Conservation (phyloP, 305 asterid species). For the Fraxinus platypoda region DNA sequence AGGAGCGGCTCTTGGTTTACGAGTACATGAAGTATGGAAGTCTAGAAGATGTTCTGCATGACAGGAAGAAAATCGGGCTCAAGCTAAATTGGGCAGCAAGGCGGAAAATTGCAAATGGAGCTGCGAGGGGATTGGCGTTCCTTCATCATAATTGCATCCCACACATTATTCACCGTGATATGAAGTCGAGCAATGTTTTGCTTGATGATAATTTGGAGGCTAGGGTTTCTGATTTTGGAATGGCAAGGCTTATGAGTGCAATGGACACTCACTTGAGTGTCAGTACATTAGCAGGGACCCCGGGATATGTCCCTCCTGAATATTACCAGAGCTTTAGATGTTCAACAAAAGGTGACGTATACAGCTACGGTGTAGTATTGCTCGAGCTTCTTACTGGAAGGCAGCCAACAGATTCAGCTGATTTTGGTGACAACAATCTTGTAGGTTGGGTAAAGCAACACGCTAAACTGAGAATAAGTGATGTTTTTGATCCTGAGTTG, state of each 20-base stretch:
- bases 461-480: slow-evolving; percentile 56
- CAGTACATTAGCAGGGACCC: slow-evolving; percentile 93
- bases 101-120: slow-evolving; percentile 75
- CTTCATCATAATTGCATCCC: slow-evolving; percentile 89
- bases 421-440: slow-evolving; percentile 87
- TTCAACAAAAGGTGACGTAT: slow-evolving; percentile 88
- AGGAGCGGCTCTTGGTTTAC: slow-evolving; percentile 82
- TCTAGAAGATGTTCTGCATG: slow-evolving; percentile 79
- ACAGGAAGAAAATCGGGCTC: slow-evolving; percentile 58
- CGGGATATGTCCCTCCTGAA: slow-evolving; percentile 95
- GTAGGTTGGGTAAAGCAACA: slow-evolving; percentile 94
- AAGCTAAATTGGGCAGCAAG: slow-evolving; percentile 75
- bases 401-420: slow-evolving; percentile 81
- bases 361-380: slow-evolving; percentile 88
- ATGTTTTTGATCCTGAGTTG: slow-evolving; percentile 66
- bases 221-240: slow-evolving; percentile 91
- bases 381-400: slow-evolving; percentile 85
- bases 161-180: slow-evolving; percentile 87
- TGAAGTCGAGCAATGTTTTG: slow-evolving; percentile 95
- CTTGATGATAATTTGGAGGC: slow-evolving; percentile 86
- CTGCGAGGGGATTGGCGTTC: slow-evolving; percentile 85
- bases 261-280: slow-evolving; percentile 93
- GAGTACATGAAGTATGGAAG: slow-evolving; percentile 97
- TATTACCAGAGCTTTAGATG: slow-evolving; percentile 88
- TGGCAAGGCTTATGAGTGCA: slow-evolving; percentile 89